Evolutionary conservation across 371 early-diverging fungal genomes (phyloP).

Genomic region (Lichtheimia corymbifera): DNA sequence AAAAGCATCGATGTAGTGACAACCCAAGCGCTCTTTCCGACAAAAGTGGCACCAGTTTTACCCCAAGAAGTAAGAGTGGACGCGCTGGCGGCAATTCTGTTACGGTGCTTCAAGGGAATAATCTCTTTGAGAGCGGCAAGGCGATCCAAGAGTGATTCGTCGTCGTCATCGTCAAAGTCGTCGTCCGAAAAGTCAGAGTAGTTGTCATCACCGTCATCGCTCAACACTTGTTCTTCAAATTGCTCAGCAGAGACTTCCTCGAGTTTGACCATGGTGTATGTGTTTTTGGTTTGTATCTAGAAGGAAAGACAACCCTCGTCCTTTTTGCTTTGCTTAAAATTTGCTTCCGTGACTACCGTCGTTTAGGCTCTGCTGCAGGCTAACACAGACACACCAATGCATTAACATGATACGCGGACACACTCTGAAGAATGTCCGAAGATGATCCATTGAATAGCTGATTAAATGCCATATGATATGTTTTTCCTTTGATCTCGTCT

Average conservation of each 20-base stretch:
- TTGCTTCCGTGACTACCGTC: too few species aligned
- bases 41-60: slow-evolving; percentile 57
- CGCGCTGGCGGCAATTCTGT: slow-evolving; percentile 51
- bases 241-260: slow-evolving; percentile 55
- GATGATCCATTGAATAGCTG: too few species aligned
- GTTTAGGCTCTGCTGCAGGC: too few species aligned
- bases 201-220: slow-evolving; percentile 55
- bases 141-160: slow-evolving; percentile 71
- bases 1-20: slow-evolving; percentile 77
- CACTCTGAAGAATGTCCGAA: too few species aligned
- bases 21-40: slow-evolving; percentile 82
- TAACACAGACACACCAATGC: too few species aligned
- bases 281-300: not conserved
- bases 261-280: slow-evolving; percentile 49
- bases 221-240: slow-evolving; percentile 45
- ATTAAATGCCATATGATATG: too few species aligned
- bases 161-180: slow-evolving; percentile 52
- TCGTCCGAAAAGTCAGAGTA: slow-evolving; percentile 62
- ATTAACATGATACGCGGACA: too few species aligned
- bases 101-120: slow-evolving; percentile 70
- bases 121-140: slow-evolving; percentile 76
- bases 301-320: too few species aligned
- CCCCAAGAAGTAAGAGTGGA: slow-evolving; percentile 59
- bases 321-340: too few species aligned
- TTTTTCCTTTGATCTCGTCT: too few species aligned